These are phyloP conservation scores for Malassezia sympodialis DNA, from an alignment of 1,284 basidiomycete genomes.

Conservation along the genomic window DNA sequence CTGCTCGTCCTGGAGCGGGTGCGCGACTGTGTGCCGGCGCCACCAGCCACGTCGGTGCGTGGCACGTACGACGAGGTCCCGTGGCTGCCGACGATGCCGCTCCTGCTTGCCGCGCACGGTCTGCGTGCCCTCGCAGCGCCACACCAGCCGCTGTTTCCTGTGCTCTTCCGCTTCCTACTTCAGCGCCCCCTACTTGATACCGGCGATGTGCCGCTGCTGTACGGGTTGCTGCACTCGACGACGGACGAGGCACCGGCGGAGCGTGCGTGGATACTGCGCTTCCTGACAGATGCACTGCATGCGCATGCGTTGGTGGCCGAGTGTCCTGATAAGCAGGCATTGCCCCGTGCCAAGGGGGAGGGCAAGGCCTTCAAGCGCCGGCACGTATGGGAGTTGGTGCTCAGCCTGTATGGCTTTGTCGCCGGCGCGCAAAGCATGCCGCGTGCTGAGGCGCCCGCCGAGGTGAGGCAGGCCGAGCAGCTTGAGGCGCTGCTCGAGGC, in stretches of 20 bases:
- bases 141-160: conserved; percentile 67
- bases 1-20: conserved; percentile 65
- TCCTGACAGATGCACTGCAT: conserved; percentile 62
- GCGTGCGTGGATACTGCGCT: conserved; percentile 73
- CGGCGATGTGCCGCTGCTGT: conserved; percentile 72
- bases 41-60: conserved; percentile 27
- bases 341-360: conserved; percentile 53
- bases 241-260: conserved; percentile 67
- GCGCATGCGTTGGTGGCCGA: conserved; percentile 19
- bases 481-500: conserved; percentile 16
- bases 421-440: conserved; percentile 5
- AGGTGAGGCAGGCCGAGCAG: neutral
- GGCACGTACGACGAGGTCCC: conserved; percentile 39
- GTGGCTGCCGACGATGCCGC: conserved; percentile 61
- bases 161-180: conserved; percentile 68
- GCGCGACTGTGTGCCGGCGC: conserved; percentile 21
- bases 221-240: conserved; percentile 66
- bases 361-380: conserved; percentile 70
- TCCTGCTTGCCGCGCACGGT: conserved; percentile 68
- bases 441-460: neutral
- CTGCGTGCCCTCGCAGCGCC: conserved; percentile 70
- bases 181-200: conserved; percentile 67
- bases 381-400: conserved; percentile 76
- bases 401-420: conserved; percentile 60
- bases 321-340: neutral